Evolutionary conservation across 176 grass and related monocot species (phyloP).

Genomic region (Bothriochloa decipiens): DNA sequence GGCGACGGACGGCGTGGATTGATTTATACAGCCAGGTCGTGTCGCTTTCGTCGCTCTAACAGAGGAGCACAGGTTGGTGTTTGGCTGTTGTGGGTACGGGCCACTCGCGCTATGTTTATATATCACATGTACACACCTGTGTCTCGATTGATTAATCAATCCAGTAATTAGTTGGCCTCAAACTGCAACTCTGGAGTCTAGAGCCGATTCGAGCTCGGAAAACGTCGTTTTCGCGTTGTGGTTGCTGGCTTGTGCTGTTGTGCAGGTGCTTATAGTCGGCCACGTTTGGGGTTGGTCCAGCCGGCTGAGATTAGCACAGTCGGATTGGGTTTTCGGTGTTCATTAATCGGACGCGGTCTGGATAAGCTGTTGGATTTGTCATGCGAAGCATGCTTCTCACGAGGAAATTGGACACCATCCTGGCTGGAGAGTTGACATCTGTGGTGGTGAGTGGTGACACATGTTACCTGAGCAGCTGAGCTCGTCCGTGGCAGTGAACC

Average conservation of each 20-base stretch:
- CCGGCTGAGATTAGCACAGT: background rate
- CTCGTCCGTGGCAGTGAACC: background rate
- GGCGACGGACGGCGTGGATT: constrained; percentile 46
- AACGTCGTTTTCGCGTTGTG: background rate
- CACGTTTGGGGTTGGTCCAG: background rate
- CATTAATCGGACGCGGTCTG: background rate
- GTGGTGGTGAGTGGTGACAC: background rate
- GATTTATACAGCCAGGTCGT: constrained; percentile 31
- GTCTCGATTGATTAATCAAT: background rate
- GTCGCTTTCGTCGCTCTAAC: constrained; percentile 37
- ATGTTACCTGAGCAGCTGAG: background rate
- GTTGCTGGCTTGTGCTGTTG: background rate
- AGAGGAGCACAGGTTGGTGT: constrained; percentile 44
- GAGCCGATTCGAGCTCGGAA: background rate
- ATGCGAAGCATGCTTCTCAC: constrained; percentile 7
- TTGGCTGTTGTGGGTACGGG: constrained; percentile 33
- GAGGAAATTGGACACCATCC: background rate
- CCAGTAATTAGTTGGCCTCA: background rate
- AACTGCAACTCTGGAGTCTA: constrained; percentile 20
- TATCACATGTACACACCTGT: background rate
- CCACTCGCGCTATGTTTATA: background rate
- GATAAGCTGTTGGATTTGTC: background rate
- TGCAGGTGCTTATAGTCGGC: background rate
- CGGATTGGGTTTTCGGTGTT: background rate
- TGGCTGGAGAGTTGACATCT: background rate